Percentiles rank a stretch among this genome's conserved stretches.
Conservation (phyloP, 208 protist genomes). For the Blechomonas ayalai region DNA sequence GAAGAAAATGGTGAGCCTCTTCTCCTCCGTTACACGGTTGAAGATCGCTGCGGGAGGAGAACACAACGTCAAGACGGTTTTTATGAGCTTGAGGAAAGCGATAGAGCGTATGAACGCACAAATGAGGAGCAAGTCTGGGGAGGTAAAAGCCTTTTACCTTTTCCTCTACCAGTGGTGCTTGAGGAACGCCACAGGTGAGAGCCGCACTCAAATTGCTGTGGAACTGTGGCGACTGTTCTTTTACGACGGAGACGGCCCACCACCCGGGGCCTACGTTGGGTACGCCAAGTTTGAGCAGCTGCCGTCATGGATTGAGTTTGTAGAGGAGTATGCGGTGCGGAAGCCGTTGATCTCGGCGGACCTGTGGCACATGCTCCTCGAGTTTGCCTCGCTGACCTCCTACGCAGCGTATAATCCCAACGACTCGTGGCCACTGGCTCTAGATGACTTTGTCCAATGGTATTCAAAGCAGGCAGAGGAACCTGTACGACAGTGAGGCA, state of each 20-base stretch:
- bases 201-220: conserved; percentile 28
- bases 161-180: conserved; percentile 56
- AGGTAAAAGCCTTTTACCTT: conserved; percentile 35
- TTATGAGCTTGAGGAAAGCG: no score
- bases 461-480: conserved; percentile 7
- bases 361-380: conserved; percentile 65
- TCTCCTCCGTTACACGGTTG: no score
- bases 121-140: conserved; percentile 15
- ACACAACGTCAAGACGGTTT: no score
- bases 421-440: conserved; percentile 70
- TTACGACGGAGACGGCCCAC: conserved; percentile 1
- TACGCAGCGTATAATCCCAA: conserved; percentile 55
- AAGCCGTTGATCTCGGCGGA: conserved; percentile 35
- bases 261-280: conserved; percentile 11
- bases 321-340: conserved; percentile 12
- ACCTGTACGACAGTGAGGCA: neutral
- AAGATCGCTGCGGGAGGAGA: no score
- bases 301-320: conserved; percentile 54
- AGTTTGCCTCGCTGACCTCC: conserved; percentile 34
- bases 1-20: no score
- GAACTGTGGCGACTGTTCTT: conserved; percentile 73
- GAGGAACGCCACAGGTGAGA: neutral
- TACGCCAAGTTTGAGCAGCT: conserved; percentile 42
- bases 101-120: conserved; percentile 14
- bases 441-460: conserved; percentile 78